phyloP scores from a whole-genome alignment of 2,329 filamentous ascomycete genomes.

The Xylariaceae sp. region DNA sequence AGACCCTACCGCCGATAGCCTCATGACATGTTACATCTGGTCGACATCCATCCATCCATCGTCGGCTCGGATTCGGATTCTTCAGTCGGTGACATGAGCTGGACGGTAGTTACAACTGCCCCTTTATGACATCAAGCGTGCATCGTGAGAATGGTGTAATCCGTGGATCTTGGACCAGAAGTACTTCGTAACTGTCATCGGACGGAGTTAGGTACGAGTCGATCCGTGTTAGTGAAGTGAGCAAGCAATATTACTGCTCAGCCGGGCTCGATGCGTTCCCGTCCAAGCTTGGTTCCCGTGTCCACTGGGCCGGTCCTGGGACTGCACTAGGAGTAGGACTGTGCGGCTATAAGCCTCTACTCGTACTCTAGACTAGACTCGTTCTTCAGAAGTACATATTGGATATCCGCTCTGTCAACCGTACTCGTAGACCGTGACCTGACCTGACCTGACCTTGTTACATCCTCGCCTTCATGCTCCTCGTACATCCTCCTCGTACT shows the following conservation, averaged over 20 bases:
- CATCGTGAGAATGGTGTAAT: neutral
- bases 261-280: slow-evolving; percentile 1
- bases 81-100: neutral
- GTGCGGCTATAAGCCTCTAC: slow-evolving; percentile 7
- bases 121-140: neutral
- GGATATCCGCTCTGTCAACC: too few relatives aligned
- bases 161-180: neutral
- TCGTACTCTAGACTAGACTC: neutral
- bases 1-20: neutral
- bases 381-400: neutral
- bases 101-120: neutral
- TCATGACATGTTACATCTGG: slow-evolving; percentile 1
- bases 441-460: neutral
- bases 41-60: neutral
- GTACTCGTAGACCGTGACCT: neutral
- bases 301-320: slow-evolving; percentile 14
- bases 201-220: too few relatives aligned
- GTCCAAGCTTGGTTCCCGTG: neutral
- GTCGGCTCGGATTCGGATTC: too few relatives aligned
- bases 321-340: slow-evolving; percentile 12
- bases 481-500: neutral
- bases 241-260: slow-evolving; percentile 4
- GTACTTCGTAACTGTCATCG: too few relatives aligned
- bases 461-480: neutral
- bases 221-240: neutral